phyloP scores from a whole-genome alignment of 106 monocot species.

The Hemerocallis citrina region DNA sequence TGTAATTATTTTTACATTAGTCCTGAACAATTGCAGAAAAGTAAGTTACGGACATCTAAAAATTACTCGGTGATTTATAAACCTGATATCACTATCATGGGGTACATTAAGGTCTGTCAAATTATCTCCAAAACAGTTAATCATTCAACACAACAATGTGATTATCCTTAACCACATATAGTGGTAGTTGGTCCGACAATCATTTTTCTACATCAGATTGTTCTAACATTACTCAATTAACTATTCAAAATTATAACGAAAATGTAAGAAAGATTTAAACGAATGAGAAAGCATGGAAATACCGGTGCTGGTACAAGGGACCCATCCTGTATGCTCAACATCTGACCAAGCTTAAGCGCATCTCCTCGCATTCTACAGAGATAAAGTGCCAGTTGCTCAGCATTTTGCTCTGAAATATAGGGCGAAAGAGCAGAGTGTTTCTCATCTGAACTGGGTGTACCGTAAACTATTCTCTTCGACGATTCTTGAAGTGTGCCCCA shows the following conservation, averaged over 20 bases:
- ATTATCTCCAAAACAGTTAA: no score
- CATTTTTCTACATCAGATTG: no score
- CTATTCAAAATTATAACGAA: background rate
- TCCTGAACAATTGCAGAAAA: no score
- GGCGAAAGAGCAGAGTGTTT: constrained; percentile 59
- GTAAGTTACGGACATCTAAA: no score
- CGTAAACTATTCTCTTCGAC: constrained; percentile 66
- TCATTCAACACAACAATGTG: no score
- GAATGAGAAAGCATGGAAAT: constrained; percentile 3
- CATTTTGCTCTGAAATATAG: constrained; percentile 89
- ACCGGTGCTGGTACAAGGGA: constrained; percentile 90
- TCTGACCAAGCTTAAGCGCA: constrained; percentile 93
- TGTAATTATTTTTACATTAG: no score
- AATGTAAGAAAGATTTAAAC: background rate
- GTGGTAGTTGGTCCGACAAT: no score
- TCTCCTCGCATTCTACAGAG: constrained; percentile 97
- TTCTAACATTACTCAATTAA: background rate
- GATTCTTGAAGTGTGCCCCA: constrained; percentile 97
- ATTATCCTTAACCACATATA: no score
- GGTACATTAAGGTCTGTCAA: no score
- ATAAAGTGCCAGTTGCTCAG: constrained; percentile 85
- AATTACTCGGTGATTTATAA: no score
- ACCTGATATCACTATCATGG: no score
- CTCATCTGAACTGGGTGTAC: constrained; percentile 33
- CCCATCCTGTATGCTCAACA: constrained; percentile 98